Evolutionary conservation across 441 rosid genomes (phyloP), one percentile per base, ranked within the genome.

Genomic region (Corymbia calophylla): DNA sequence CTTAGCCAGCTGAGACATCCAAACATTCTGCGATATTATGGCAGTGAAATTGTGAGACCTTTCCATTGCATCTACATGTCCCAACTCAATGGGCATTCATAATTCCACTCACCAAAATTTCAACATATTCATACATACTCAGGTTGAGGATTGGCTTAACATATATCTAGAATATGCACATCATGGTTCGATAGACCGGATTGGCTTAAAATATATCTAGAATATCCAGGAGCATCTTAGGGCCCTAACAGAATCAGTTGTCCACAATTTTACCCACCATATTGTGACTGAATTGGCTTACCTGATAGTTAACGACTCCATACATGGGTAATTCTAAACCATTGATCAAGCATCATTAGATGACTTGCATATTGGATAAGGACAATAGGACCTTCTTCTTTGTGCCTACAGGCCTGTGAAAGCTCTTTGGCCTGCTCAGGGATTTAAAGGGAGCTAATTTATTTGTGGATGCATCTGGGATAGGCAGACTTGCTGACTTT

Each of bases 391-490:
- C 31, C 56, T n/a, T 86, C 32, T 32, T 48, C 14, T 47, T 47
- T 84, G 27, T 48, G 12, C 21, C 15, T 9, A 23, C 14, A 35
- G 89, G 47, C 48, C 58, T 18, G 27, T 53, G 2, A 32, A 17
- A 29, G 16, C 86, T 35, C 29, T 21, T 87, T 89, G 35, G 80
- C 88, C 81, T 66, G 87, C 87, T 32, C 86, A 97, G 98, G 95
- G 99, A 97, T 90, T 97, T 97, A 88, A 98, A 98, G 92, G 99
- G 99, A 73, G 99, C 97, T 90, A 96, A 97, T 94, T 93, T 98
- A 91, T 99, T 96, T 86, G 99, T 96, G 86, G 97, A 98, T 94
- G 96, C 99, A 88, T 94, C 92, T 88, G 99, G 99, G 47, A 98
- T 97, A 53, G 99, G 97, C 88, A 98, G 96, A 94, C 99, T 98